phyloP scores from a whole-genome alignment of 78 protist species.

The Speleostelium caveatum region DNA sequence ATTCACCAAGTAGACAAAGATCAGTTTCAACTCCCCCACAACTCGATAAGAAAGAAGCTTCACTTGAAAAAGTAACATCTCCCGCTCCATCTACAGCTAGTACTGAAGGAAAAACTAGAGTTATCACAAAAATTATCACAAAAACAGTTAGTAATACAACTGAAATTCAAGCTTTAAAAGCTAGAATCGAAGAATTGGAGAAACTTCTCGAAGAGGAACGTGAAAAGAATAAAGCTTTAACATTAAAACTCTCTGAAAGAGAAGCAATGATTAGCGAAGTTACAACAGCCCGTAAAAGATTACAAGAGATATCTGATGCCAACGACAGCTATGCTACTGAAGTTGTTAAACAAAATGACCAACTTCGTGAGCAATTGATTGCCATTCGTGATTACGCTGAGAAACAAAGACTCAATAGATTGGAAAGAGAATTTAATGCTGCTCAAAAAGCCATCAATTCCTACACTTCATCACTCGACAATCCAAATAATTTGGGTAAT shows the following conservation, averaged over 20 bases:
- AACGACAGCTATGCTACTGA: conserved; percentile 47
- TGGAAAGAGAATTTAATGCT: conserved; percentile 43
- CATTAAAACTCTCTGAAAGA: conserved; percentile 50
- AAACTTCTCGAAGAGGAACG: conserved; percentile 52
- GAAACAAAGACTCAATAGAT: conserved; percentile 28
- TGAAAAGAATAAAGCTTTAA: conserved; percentile 64
- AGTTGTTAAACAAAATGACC: conserved; percentile 76
- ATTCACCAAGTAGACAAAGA: conserved; percentile 40
- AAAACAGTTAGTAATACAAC: conserved; percentile 51
- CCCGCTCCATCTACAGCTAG: conserved; percentile 2
- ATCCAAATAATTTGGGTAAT: conserved; percentile 79
- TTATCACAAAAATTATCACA: conserved; percentile 72
- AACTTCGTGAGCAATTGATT: conserved; percentile 56
- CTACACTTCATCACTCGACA: conserved; percentile 41
- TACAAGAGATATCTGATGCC: conserved; percentile 20
- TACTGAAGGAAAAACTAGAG: conserved; percentile 54
- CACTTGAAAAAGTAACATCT: not conserved
- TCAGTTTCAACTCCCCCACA: conserved; percentile 41
- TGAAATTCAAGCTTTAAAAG: conserved; percentile 54
- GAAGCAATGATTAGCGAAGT: conserved; percentile 70
- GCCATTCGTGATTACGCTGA: conserved; percentile 63
- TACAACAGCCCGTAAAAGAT: conserved; percentile 41
- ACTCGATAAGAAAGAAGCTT: conserved; percentile 49
- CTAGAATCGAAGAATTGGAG: conserved; percentile 76
- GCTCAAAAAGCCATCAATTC: conserved; percentile 10